Conservation (phyloP, 2,329 filamentous ascomycete genomes). For the Byssoonygena ceratinophila region DNA sequence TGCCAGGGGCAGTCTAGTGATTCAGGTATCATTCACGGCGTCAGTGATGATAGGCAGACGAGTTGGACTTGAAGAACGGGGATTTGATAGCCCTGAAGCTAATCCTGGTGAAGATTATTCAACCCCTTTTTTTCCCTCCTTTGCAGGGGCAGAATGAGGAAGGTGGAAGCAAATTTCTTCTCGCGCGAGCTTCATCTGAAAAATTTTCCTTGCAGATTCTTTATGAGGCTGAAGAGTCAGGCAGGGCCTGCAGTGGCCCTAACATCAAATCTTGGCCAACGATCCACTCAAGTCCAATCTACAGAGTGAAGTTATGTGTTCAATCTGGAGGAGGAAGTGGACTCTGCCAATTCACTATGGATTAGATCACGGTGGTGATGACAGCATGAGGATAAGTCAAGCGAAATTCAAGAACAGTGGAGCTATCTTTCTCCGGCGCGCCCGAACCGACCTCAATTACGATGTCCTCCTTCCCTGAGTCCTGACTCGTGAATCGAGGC, state of each 20-base stretch:
- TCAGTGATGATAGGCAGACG: not conserved
- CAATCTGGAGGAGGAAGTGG: too few relatives aligned
- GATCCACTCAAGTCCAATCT: too few relatives aligned
- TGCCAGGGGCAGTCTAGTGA: not conserved
- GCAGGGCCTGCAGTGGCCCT: too few relatives aligned
- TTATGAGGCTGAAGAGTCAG: conserved; percentile 1
- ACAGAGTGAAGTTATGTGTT: too few relatives aligned
- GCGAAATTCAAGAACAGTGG: not conserved
- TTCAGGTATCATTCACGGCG: not conserved
- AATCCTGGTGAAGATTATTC: not conserved
- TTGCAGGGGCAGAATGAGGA: not conserved
- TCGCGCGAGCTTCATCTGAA: not conserved
- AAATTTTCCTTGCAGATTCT: not conserved
- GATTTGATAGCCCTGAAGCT: not conserved
- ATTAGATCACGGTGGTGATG: too few relatives aligned
- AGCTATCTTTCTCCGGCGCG: not conserved
- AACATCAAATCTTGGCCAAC: too few relatives aligned
- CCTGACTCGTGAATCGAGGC: not conserved
- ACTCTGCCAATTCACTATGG: too few relatives aligned
- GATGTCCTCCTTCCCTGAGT: not conserved
- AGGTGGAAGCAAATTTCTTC: not conserved
- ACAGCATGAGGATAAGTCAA: not conserved
- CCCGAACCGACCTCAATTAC: conserved; percentile 2
- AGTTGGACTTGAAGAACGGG: not conserved
- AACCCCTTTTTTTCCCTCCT: not conserved